Conservation (phyloP, 2,329 filamentous ascomycete species). For the Aspergillus phoenicis region DNA sequence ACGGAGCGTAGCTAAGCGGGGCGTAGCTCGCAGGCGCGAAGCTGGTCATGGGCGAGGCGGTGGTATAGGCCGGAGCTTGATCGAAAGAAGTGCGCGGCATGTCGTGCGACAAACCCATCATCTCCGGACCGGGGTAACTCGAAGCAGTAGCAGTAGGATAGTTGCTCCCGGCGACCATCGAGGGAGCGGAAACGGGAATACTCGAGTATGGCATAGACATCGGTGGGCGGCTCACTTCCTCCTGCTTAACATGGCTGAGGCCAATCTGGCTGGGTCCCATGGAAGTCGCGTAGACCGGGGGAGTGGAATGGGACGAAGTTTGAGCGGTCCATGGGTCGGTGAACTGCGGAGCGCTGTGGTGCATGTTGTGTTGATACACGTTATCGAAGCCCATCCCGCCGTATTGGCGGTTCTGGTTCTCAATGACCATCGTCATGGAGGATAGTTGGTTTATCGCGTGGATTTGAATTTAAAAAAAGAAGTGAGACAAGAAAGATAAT, state of each 20-base stretch:
- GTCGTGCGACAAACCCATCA: slow-evolving; percentile 75
- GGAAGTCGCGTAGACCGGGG: slow-evolving; percentile 61
- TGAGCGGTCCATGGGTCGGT: slow-evolving; percentile 79
- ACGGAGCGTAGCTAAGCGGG: slow-evolving; percentile 71
- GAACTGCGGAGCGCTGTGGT: slow-evolving; percentile 69
- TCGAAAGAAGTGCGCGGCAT: slow-evolving; percentile 74
- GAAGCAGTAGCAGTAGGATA: slow-evolving; percentile 59
- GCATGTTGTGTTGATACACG: slow-evolving; percentile 70
- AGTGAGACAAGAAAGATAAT: slow-evolving; percentile 2
- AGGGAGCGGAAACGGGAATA: slow-evolving; percentile 71
- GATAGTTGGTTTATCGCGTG: slow-evolving; percentile 19
- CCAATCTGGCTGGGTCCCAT: slow-evolving; percentile 61
- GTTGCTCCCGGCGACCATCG: slow-evolving; percentile 70
- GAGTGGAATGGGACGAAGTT: slow-evolving; percentile 62
- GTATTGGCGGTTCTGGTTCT: slow-evolving; percentile 81
- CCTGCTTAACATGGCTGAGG: slow-evolving; percentile 62
- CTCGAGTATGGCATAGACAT: slow-evolving; percentile 71
- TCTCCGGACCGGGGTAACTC: slow-evolving; percentile 63
- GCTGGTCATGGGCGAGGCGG: slow-evolving; percentile 70
- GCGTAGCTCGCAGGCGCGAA: slow-evolving; percentile 73
- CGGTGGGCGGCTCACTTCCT: slow-evolving; percentile 58
- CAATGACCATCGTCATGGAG: slow-evolving; percentile 94
- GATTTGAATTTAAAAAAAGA: background rate
- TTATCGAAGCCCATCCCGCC: slow-evolving; percentile 79
- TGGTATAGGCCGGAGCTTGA: slow-evolving; percentile 68